Evolutionary conservation across 768 basidiomycete species (phyloP).

Genomic region (Tricholoma furcatifolium): DNA sequence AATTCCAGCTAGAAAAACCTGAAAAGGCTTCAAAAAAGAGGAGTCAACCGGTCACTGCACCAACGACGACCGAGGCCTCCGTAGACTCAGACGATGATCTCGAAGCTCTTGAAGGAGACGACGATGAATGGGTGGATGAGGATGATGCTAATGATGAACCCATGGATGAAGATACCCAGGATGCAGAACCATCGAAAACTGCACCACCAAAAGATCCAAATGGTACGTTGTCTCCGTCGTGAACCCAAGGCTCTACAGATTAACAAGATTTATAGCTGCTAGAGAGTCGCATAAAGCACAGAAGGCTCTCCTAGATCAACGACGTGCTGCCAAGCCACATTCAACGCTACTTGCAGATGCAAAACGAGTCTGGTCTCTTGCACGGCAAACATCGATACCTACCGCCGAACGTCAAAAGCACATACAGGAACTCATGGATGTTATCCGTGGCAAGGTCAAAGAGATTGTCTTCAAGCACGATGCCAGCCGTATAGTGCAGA

Average conservation of each 20-base stretch:
- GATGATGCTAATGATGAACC: slow-evolving; percentile 32
- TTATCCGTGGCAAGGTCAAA: slow-evolving; percentile 77
- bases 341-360: slow-evolving; percentile 67
- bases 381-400: slow-evolving; percentile 69
- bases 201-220: slow-evolving; percentile 51
- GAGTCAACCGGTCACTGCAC: slow-evolving; percentile 56
- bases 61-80: slow-evolving; percentile 27
- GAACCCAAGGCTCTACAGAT: slow-evolving; percentile 2
- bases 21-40: slow-evolving; percentile 28
- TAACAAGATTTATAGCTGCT: slow-evolving; percentile 38
- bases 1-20: slow-evolving; percentile 42
- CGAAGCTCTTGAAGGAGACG: slow-evolving; percentile 32
- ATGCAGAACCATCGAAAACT: slow-evolving; percentile 16
- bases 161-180: slow-evolving; percentile 29
- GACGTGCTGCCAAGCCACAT: slow-evolving; percentile 77
- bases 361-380: slow-evolving; percentile 76
- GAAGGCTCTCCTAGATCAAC: slow-evolving; percentile 62
- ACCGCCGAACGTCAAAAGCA: slow-evolving; percentile 73
- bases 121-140: slow-evolving; percentile 31
- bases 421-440: slow-evolving; percentile 68
- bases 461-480: slow-evolving; percentile 92
- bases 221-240: slow-evolving; percentile 39
- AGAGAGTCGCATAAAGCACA: slow-evolving; percentile 75
- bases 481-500: slow-evolving; percentile 83
- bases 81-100: slow-evolving; percentile 41